Evolutionary conservation across 2,329 filamentous ascomycete species (phyloP), one percentile per base, ranked within the genome.

Genomic region (Talaromyces albobiverticillius): DNA sequence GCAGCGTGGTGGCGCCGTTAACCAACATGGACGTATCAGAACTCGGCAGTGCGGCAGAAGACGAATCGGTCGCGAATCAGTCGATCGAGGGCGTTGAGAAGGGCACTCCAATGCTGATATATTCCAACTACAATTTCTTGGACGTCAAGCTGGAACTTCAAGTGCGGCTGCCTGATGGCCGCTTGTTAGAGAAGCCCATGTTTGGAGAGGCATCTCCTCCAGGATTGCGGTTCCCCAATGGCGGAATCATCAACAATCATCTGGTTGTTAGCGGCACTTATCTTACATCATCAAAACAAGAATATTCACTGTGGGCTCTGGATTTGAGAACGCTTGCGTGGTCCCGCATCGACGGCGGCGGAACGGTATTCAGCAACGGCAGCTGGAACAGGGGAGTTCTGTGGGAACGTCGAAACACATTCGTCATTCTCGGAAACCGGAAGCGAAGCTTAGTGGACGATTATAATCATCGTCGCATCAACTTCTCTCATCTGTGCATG

Each of bases 221-320:
- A 0, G 94, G 94, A 1, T 79, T 99, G 43, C 86, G 94, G 9
- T 99, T 99, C 65, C 94, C 94, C 1, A 99, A 96, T 60, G 94
- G 94, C 26, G 94, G 92, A 40, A 85, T 99, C 46, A 93, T 97
- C 61, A 93, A 96, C 70, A 93, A 90, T 5, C 89, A 96, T 69
- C 97, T 99, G 65, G 91, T 99, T 41, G 93, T 99, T 20, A 96
- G 92, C 67, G 94, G 94, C 25, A 99, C 94, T 0, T 97, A 97
- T 68, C 81, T 99, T 55, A 99, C 94, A 0, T 96, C 93, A 1
- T 96, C 93, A 1, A 97, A 96, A 73, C 93, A 97, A 68, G 94
- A 99, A 70, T 99, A 97, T 71, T 93, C 94, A 0, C 79, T 99
- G 1, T 99, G 94, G 94, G 93, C 94, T 2, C 76, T 99, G 46